Evolutionary conservation across 169 alveolate species (phyloP).

Genomic region (Cryptosporidium tyzzeri): DNA sequence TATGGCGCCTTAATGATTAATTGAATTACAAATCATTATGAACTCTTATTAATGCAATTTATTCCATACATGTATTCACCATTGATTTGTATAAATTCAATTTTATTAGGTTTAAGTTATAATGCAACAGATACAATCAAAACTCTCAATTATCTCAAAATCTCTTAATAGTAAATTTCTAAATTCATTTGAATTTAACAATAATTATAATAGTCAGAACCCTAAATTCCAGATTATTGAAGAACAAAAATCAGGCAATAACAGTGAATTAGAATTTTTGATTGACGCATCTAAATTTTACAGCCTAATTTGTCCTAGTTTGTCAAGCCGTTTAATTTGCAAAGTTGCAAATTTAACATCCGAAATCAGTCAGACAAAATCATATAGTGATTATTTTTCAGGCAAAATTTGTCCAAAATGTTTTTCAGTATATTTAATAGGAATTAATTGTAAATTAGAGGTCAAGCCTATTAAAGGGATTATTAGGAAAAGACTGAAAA

Average conservation of each 20-base stretch:
- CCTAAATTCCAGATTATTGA: constrained; percentile 8
- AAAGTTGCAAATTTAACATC: constrained; percentile 31
- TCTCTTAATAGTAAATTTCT: neutral
- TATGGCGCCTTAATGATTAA: constrained; percentile 11
- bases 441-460: constrained; percentile 21
- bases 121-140: constrained; percentile 40
- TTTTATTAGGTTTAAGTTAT: neutral
- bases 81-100: neutral
- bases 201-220: neutral
- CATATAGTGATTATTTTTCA: constrained; percentile 31
- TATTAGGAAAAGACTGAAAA: constrained; percentile 1
- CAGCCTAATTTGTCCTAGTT: constrained; percentile 12
- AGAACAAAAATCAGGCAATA: neutral
- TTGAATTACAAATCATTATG: neutral
- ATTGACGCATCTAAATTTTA: constrained; percentile 25
- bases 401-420: constrained; percentile 57
- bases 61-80: neutral
- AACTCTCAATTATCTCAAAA: constrained; percentile 33
- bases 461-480: constrained; percentile 11
- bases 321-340: constrained; percentile 41
- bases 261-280: constrained; percentile 22
- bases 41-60: neutral
- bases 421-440: constrained; percentile 28
- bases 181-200: constrained; percentile 22
- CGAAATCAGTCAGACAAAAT: constrained; percentile 36